phyloP scores from a whole-genome alignment of 352 stramenopile genomes.

The Thalassiosira oceanica region DNA sequence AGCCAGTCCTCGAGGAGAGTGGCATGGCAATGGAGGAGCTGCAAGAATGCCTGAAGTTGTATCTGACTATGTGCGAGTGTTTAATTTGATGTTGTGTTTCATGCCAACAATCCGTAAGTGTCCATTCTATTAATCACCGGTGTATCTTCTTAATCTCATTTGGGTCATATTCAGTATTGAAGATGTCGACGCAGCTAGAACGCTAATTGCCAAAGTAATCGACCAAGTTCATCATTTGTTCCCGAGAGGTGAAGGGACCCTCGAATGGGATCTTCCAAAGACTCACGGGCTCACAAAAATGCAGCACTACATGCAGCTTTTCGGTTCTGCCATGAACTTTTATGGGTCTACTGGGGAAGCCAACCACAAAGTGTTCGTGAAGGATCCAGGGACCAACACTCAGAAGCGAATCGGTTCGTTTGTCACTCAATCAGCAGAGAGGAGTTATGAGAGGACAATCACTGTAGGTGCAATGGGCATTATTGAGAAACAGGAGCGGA shows the following conservation, averaged over 20 bases:
- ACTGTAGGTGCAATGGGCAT: conserved; percentile 7
- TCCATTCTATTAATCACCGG: too few species aligned
- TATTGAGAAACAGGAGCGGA: not conserved
- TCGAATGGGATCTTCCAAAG: conserved; percentile 20
- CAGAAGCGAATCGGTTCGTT: conserved; percentile 1
- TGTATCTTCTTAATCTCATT: too few species aligned
- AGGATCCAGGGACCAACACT: conserved; percentile 11
- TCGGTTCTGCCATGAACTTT: conserved; percentile 17
- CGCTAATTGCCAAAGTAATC: not conserved
- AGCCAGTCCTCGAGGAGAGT: not conserved
- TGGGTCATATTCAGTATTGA: too few species aligned
- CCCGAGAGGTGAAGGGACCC: conserved; percentile 2
- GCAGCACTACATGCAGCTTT: conserved; percentile 9
- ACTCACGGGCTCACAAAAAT: conserved; percentile 19
- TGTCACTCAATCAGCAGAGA: conserved; percentile 1
- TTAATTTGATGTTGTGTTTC: too few species aligned
- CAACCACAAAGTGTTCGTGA: conserved; percentile 15
- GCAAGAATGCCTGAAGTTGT: not conserved
- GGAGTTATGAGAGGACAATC: conserved; percentile 10
- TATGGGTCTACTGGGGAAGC: conserved; percentile 12
- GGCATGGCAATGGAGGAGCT: not conserved
- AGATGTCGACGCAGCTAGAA: not conserved
- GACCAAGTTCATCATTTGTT: conserved; percentile 5
- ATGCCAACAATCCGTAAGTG: too few species aligned
- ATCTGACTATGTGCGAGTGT: conserved; percentile 1